Base-by-base conservation (phyloP, 2,329 filamentous ascomycete species). In the Aureobasidium sp. region DNA sequence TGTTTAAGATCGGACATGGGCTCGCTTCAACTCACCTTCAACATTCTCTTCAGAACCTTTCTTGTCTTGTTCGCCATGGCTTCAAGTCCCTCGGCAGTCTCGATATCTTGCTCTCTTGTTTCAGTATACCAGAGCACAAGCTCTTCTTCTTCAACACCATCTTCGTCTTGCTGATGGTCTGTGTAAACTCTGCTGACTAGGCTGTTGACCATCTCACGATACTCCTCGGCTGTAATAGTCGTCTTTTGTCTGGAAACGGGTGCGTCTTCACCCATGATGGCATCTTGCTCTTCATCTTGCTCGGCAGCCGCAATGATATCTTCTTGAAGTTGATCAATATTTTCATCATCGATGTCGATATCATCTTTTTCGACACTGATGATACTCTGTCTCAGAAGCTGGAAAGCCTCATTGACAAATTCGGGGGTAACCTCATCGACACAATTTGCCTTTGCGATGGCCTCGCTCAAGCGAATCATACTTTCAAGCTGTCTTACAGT, bases 341-440 rank as follows among this genome's bases (percentile, higher is more conserved):
- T 84, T 23, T 89, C 88, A 3, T 92, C 91, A 59, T 96, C 91
- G 64, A 99, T 87, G 71, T 97, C 93, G 17, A 99, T 87, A 69
- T 99, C 94, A 69, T 99, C 94, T 71, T 97, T 94, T 76, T 99
- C 94, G 29, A 99, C 94, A 1, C 89, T 94, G 70, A 99, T 97
- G 73, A 99, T 99, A 74, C 89, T 94, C 76, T 97, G 92, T 46
- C 91, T 83, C 13, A 99, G 84, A 10, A 99, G 83, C 68, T 94
- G 91, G 75, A 88, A 97, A 0, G 93, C 94, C 76, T 99, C 94
- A 44, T 88, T 83, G 17, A 99, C 94, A 76, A 97, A 96, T 0
- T 84, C 84, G 1, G 89, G 82, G 0, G 86, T 87, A 64, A 99
- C 89, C 66, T 97, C 91, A 69, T 93, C 89, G 15, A 96, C 91